These are phyloP conservation scores for Senna siamea DNA, from an alignment of 306 rosid species.

Conservation along the genomic window DNA sequence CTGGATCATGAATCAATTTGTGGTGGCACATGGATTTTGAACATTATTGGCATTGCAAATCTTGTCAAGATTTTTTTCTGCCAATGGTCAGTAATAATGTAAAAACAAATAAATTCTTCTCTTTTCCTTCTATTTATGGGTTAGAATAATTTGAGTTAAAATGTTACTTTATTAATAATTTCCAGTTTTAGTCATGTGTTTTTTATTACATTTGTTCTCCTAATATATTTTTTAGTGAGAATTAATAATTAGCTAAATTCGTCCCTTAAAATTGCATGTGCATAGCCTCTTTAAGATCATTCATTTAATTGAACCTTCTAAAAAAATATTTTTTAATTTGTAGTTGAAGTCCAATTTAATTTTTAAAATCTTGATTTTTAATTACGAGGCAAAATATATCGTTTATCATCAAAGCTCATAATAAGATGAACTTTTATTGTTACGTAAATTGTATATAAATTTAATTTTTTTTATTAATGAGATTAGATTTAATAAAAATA, in stretches of 20 bases:
- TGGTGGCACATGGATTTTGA: too few species aligned
- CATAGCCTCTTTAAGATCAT: not conserved
- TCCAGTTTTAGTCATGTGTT: not conserved
- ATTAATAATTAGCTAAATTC: not conserved
- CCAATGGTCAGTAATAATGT: not conserved
- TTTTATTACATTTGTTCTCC: not conserved
- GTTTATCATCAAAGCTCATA: not conserved
- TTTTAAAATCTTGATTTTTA: not conserved
- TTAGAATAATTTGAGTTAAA: not conserved
- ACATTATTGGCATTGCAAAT: not conserved
- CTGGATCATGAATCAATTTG: too few species aligned
- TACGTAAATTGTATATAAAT: too few species aligned
- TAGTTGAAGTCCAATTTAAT: too few species aligned
- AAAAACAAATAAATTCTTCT: too few species aligned
- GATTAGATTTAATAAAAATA: too few species aligned
- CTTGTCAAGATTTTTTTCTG: not conserved
- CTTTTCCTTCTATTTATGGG: not conserved
- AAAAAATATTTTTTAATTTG: not conserved
- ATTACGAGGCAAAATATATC: not conserved
- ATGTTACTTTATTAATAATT: not conserved
- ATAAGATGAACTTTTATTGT: too few species aligned
- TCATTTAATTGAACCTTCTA: not conserved
- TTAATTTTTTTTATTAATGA: too few species aligned
- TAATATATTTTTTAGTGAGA: not conserved
- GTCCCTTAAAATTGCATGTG: not conserved